phyloP scores from a whole-genome alignment of 176 grass and related monocot species.

The Oryza glumipatula region DNA sequence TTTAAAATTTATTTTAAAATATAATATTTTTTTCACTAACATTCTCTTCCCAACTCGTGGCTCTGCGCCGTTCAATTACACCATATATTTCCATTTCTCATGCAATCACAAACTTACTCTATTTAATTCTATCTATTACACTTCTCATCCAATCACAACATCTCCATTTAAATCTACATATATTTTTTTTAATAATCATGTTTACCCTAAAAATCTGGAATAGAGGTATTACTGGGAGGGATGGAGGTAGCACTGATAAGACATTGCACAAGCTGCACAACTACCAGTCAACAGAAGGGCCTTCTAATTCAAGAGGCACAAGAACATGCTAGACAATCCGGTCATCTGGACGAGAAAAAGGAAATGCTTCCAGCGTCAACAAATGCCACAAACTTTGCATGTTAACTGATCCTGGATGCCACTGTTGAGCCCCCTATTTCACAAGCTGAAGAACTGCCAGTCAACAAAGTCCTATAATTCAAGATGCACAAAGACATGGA shows the following conservation, averaged over 20 bases:
- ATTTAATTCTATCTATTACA: too few relatives aligned
- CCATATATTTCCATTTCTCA: too few relatives aligned
- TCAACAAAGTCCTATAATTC: neutral
- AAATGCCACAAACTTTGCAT: constrained; percentile 21
- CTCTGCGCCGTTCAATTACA: too few relatives aligned
- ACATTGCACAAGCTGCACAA: neutral
- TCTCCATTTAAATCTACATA: too few relatives aligned
- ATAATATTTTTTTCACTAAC: too few relatives aligned
- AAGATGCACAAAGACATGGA: neutral
- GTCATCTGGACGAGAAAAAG: neutral
- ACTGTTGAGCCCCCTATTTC: neutral
- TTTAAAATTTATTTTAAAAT: too few relatives aligned
- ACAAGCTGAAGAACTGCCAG: neutral
- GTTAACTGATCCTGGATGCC: constrained; percentile 20
- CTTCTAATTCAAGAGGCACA: neutral
- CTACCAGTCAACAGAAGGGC: neutral
- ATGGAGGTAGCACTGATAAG: neutral
- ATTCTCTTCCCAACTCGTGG: too few relatives aligned
- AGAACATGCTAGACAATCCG: neutral
- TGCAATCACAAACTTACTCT: too few relatives aligned
- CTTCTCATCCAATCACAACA: too few relatives aligned
- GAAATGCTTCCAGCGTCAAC: neutral
- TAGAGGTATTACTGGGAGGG: too few relatives aligned
- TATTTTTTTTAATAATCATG: too few relatives aligned
- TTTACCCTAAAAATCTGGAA: too few relatives aligned